Evolutionary conservation across 106 monocot genomes (phyloP), one percentile per base, ranked within the genome.

Genomic region (Platanthera zijinensis): DNA sequence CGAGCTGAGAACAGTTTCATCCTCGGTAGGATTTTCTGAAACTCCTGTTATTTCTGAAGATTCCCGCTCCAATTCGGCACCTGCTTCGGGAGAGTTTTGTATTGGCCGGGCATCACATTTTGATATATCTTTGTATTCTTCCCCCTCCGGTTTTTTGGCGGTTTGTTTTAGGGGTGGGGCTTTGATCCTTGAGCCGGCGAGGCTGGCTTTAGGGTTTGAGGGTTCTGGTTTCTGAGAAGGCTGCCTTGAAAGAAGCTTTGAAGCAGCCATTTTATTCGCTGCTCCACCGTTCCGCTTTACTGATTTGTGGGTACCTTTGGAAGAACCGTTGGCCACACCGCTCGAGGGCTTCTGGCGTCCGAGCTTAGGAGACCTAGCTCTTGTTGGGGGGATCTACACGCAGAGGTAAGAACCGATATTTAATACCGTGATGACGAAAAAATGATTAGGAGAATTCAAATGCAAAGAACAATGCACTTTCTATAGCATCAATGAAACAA

Each of bases 281-380:
- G 17, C 21, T 45, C 25, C 63, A 61, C 77, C 80, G 28, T 69
- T 80, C 6, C 47, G 11, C 63, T 85, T 88, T 72, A 25, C 50
- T 67, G 85, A 63, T 7, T 75, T 50, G 56, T 51, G 74, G 46
- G 68, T 81, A 39, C 39, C 39, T 76, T 87, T 78, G 17, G 78
- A 11, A 74, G 77, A 49, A 64, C 17, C 52, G 10, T 56, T 78
- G 25, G 76, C 18, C 30, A 50, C 79, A 7, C 77, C 15, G 57
- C 28, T 50, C 14, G 86, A 67, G 5, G 76, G 69, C 77, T 92
- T 92, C 83, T 78, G 81, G 10, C 92, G 87, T 50, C 92, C 92
- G 9, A 92, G 89, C 84, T 92, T 92, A 52, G 92, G 92, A 19
- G 92, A 92, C 79, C 78, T 83, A 69, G 92, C 82, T 54, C 92